Evolutionary conservation across 1,284 basidiomycete genomes (phyloP).

Genomic region (Gomphus bonarii): DNA sequence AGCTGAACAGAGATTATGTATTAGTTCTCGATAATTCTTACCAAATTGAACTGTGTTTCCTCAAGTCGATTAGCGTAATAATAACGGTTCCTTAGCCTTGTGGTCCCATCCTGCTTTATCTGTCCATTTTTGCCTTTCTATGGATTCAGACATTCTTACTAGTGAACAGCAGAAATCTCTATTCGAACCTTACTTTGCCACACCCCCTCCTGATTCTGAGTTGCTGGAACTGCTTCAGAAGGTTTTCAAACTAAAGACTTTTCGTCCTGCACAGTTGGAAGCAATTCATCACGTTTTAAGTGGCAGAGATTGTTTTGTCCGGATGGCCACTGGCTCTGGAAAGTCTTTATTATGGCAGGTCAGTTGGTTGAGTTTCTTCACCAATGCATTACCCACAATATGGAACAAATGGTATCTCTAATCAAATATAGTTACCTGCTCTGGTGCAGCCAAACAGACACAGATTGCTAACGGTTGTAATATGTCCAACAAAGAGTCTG

Average conservation of each 20-base stretch:
- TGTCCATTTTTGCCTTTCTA: not conserved
- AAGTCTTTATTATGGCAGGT: conserved; percentile 6
- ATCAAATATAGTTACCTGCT: not conserved
- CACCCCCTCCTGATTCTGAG: not conserved
- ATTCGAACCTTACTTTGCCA: not conserved
- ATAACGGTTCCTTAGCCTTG: too few relatives aligned
- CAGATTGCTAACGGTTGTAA: not conserved
- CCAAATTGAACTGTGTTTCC: too few relatives aligned
- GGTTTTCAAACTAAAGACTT: not conserved
- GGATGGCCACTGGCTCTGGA: conserved; percentile 2
- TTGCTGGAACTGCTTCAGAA: not conserved
- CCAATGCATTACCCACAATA: not conserved
- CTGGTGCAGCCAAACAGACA: not conserved
- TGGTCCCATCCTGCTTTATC: too few relatives aligned
- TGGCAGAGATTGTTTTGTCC: not conserved
- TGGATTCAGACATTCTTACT: not conserved
- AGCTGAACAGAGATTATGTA: too few relatives aligned
- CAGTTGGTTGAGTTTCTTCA: not conserved
- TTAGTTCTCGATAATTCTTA: too few relatives aligned
- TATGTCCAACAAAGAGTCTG: not conserved
- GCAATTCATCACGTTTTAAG: not conserved
- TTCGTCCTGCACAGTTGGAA: not conserved
- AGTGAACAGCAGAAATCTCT: not conserved
- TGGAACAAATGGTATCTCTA: not conserved
- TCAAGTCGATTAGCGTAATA: too few relatives aligned